phyloP scores from a whole-genome alignment of 2,329 filamentous ascomycete genomes.

The Diaporthe ilicicola region DNA sequence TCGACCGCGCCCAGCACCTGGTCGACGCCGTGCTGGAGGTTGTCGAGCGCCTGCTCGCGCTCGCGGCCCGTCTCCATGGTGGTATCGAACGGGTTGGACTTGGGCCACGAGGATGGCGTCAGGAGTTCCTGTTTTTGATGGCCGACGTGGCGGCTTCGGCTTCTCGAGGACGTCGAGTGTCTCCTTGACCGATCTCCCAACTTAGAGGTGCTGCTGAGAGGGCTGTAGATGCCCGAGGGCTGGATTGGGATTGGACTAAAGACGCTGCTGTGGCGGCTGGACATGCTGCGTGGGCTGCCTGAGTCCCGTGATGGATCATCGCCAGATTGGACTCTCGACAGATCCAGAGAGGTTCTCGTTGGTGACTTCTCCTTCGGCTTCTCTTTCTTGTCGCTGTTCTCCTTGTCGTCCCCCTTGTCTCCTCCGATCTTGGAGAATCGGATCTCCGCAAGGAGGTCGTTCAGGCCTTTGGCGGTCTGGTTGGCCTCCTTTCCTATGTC shows the following conservation, averaged over 20 bases:
- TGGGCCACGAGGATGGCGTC: slow-evolving; percentile 2
- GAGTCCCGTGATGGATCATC: neutral
- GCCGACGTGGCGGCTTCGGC: neutral
- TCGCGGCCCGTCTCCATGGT: slow-evolving; percentile 13
- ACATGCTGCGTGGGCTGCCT: slow-evolving; percentile 16
- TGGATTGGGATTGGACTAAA: slow-evolving; percentile 5
- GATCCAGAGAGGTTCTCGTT: neutral
- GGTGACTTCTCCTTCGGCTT: neutral
- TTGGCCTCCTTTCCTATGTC: slow-evolving; percentile 28
- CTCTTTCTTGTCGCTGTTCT: neutral
- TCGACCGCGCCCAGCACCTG: slow-evolving; percentile 16
- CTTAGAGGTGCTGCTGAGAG: slow-evolving; percentile 6
- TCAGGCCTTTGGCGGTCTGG: slow-evolving; percentile 23
- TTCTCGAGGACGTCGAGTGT: neutral
- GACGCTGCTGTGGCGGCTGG: neutral
- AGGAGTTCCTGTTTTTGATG: neutral
- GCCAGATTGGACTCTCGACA: neutral
- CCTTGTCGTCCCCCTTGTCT: neutral
- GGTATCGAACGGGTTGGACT: slow-evolving; percentile 10
- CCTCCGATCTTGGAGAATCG: slow-evolving; percentile 24
- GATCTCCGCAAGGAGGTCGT: slow-evolving; percentile 25
- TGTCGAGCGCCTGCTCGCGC: slow-evolving; percentile 27
- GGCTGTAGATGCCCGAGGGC: slow-evolving; percentile 2
- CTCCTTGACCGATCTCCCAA: neutral
- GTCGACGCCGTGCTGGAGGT: slow-evolving; percentile 29